Percentiles rank a stretch among this genome's conserved stretches.
Evolutionary conservation across 2,329 filamentous ascomycete species (phyloP).

Genomic region (Paraconiothyrium sp.): DNA sequence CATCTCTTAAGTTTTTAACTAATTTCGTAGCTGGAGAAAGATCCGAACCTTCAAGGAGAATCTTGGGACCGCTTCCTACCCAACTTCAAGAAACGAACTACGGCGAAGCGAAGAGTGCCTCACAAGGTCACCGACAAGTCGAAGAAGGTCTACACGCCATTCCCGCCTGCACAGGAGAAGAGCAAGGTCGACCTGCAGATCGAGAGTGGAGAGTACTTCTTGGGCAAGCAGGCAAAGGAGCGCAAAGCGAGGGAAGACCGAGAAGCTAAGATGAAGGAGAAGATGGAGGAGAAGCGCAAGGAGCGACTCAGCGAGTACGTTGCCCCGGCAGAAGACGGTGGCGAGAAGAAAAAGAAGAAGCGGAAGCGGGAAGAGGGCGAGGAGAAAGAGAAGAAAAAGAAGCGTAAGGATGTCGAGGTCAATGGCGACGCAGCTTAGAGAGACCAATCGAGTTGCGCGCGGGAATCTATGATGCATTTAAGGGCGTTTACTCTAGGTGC

Average conservation of each 20-base stretch:
- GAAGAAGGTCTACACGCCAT: conserved; percentile 95
- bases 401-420: conserved; percentile 36
- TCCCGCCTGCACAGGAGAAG: conserved; percentile 96
- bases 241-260: conserved; percentile 80
- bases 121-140: conserved; percentile 89
- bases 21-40: conserved; percentile 71
- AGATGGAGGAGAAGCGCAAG: conserved; percentile 87
- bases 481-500: conserved; percentile 15
- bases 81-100: conserved; percentile 93
- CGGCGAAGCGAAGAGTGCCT: conserved; percentile 84
- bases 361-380: conserved; percentile 61
- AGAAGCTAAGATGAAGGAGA: conserved; percentile 83
- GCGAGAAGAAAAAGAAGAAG: conserved; percentile 58
- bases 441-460: conserved; percentile 5
- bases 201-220: conserved; percentile 96
- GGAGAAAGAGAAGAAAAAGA: conserved; percentile 56
- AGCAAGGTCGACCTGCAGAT: conserved; percentile 99
- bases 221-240: conserved; percentile 92
- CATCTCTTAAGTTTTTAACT: no score
- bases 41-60: conserved; percentile 84
- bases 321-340: conserved; percentile 78
- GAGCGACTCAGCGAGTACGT: conserved; percentile 88
- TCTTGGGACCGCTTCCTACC: conserved; percentile 97
- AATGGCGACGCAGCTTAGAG: conserved; percentile 36
- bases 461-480: conserved; percentile 13